Conservation (phyloP, 768 basidiomycete genomes). For the Leucogyrophana mollusca region DNA sequence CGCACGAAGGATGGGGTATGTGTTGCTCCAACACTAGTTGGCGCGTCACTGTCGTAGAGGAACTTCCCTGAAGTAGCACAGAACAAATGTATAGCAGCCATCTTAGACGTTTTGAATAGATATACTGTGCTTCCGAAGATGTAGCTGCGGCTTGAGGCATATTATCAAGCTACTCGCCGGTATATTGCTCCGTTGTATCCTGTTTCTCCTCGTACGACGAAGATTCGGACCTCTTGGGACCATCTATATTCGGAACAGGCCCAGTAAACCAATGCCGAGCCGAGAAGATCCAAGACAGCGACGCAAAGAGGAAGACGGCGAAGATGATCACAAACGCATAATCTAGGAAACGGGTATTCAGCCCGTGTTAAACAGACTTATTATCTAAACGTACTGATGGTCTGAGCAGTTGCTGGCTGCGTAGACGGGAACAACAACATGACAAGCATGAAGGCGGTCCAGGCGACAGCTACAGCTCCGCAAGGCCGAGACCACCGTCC, state of each 20-base stretch:
- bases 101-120: no score
- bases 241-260: conserved; percentile 29
- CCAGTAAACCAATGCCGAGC: conserved; percentile 35
- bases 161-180: background rate
- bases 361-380: no score
- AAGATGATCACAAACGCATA: conserved; percentile 31
- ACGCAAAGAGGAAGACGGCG: conserved; percentile 28
- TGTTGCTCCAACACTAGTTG: conserved; percentile 75
- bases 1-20: conserved; percentile 85
- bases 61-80: background rate
- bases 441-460: conserved; percentile 33
- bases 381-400: conserved; percentile 31
- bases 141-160: no score
- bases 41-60: conserved; percentile 86
- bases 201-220: conserved; percentile 6
- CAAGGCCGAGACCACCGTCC: conserved; percentile 28
- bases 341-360: conserved; percentile 8
- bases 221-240: background rate
- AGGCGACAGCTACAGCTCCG: conserved; percentile 26
- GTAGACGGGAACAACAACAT: conserved; percentile 33
- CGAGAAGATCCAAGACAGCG: conserved; percentile 31
- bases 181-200: background rate
- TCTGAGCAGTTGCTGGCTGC: conserved; percentile 17
- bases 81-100: no score
- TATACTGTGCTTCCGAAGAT: no score